Evolutionary conservation across 495 filamentous ascomycete species (phyloP), one percentile per base, ranked within the genome.

Genomic region (Tuber calosporum): DNA sequence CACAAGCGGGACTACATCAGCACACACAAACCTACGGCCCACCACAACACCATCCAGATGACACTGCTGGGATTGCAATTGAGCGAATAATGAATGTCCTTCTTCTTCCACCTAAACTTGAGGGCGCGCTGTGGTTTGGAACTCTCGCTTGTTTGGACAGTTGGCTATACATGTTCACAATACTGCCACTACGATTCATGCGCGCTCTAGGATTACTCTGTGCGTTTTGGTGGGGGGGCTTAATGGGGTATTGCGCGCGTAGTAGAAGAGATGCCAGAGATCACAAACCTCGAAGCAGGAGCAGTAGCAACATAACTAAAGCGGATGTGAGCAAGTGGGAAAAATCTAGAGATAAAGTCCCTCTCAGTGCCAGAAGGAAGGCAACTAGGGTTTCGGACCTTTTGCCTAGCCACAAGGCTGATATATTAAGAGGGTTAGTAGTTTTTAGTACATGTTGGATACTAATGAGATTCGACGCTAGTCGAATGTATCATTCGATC

Each of bases 401-500:
- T 37, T 88, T 90, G 5, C 90, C 93, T 7, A 92, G 91, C 79
- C 91, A 99, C 84, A 99, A 98, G 80, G 95, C 96, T 26, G 95
- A 99, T 82, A 88, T 99, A 15, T 84, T 99, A 34, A 94, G 94
- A 81, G 95, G 95, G 0, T 83, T 92, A 45, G 86, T 99, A 36
- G 92, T 97, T 77, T 86, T 97, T 68, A 86, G 86, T 69, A 97
- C 92, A 76, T 96, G 92, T 82, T 87, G 88, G 42, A 87, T 93
- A 53, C 85, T 99, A 72, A 95, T 97, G 91, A 89, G 88, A 73
- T 91, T 98, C 58, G 95, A 99, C 83, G 94, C 96, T 17, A 97
- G 93, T 81, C 88, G 93, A 45, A 97, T 99, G 93, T 99, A 99
- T 83, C 95, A 99, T 82, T 92, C 93, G 80, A 97, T 99, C 79